Conservation (phyloP, 2,329 filamentous ascomycete genomes). For the Xylaria digitata region DNA sequence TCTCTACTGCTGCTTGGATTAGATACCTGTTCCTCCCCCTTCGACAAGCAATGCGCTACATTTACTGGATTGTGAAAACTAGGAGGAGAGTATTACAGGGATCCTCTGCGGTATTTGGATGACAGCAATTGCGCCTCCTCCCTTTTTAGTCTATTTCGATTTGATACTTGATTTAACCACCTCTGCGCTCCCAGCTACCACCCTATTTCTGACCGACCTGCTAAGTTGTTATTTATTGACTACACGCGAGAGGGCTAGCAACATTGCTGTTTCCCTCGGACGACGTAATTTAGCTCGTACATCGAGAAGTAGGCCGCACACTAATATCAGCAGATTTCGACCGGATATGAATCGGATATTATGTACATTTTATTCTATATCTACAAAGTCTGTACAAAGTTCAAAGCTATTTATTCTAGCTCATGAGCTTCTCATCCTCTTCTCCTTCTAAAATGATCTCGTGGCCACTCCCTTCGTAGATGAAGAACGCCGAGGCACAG, state of each 20-base stretch:
- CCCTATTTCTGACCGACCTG: too few species aligned
- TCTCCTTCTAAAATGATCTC: conserved; percentile 63
- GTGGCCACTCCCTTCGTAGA: conserved; percentile 74
- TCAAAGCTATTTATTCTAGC: conserved; percentile 3
- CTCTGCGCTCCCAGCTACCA: too few species aligned
- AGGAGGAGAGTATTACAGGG: neutral
- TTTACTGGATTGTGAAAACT: neutral
- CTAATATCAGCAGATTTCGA: neutral
- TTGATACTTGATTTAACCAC: too few species aligned
- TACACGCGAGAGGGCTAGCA: neutral
- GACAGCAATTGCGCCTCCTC: neutral
- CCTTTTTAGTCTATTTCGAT: too few species aligned
- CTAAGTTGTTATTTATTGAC: neutral
- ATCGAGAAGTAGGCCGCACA: neutral
- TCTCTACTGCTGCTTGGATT: conserved; percentile 1
- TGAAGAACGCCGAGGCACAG: conserved; percentile 67
- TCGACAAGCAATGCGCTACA: neutral
- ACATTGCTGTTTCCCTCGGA: too few species aligned
- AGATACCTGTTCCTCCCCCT: neutral
- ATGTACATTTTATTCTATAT: conserved; percentile 9
- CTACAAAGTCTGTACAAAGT: conserved; percentile 1
- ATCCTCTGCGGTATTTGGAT: too few species aligned
- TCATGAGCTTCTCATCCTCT: conserved; percentile 41
- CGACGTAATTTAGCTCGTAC: too few species aligned
- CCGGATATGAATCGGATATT: neutral